Base-by-base conservation (phyloP, 139 green algal species). In the Micromonas commoda region DNA sequence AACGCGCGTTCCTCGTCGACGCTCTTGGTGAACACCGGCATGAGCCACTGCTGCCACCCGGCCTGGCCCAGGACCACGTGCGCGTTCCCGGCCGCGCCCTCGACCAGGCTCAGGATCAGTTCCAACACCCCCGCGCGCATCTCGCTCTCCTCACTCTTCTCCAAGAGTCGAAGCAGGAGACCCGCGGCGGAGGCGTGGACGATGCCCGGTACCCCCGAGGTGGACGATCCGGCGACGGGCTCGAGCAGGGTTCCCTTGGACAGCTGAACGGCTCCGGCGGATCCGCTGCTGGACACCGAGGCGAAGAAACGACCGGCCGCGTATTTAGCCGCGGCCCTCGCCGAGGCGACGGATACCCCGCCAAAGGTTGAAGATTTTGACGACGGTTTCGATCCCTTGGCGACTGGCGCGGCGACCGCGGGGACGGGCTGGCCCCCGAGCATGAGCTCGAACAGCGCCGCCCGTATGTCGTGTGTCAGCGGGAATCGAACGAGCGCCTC, bases 1-100 rank as follows among this genome's bases (percentile, higher is more conserved):
- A 76, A n/a, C 19, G 69, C 37, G 24, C 64, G n/a, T 13, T 66
- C 69, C 34, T 76, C 69, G 31, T 76, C 69, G 69, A 9, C 24
- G 34, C 64, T 35, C 20, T 64, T 13, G 9, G n/a, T 24, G 3
- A 76, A 20, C 9, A 76, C 29, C 3, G 69, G 69, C 39, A 76
- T 3, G 29, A 76, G 26, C 69, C 69, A 76, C 4, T 13, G 4
- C 24, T 64, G 69, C 69, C 69, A 76, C 29, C 51, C 69, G 69
- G 13, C 24, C 45, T 64, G 23, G 4, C n/a, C 45, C 20, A 76
- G 31, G 24, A 76, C 31, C 37, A 35, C 69, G 26, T 76, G 69
- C 31, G 51, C 51, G 34, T 76, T 76, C 51, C 21, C 69, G 34
- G 32, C 21, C 5, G 45, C 51, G 34, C 69, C 69, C n/a, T 76